Conservation (phyloP, 2,329 filamentous ascomycete species). For the Trichoderma citrinoviride region DNA sequence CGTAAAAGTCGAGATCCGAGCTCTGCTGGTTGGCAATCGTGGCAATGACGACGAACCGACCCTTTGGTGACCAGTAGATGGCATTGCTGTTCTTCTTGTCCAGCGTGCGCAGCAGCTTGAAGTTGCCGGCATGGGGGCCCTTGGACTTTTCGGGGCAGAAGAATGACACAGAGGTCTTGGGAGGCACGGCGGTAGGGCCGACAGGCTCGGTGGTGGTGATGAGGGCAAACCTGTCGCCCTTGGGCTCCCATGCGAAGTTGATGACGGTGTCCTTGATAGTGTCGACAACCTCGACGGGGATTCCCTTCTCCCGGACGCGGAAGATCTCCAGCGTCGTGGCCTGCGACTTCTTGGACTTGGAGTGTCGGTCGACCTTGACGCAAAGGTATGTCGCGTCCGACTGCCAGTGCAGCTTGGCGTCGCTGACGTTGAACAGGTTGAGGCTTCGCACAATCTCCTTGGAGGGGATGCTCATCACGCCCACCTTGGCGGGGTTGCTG, state of each 20-base stretch:
- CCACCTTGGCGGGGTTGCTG: constrained; percentile 96
- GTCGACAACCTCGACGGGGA: constrained; percentile 96
- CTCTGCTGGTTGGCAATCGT: constrained; percentile 90
- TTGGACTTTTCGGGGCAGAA: constrained; percentile 96
- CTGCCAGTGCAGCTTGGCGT: constrained; percentile 99
- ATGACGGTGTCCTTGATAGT: constrained; percentile 98
- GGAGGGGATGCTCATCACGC: constrained; percentile 90
- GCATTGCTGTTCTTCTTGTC: constrained; percentile 99
- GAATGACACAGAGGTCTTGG: constrained; percentile 93
- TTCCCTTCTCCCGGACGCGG: constrained; percentile 94
- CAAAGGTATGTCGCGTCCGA: constrained; percentile 91
- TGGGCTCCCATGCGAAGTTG: constrained; percentile 99
- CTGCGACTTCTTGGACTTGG: constrained; percentile 97
- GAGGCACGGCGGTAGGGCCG: constrained; percentile 74
- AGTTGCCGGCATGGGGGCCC: constrained; percentile 77
- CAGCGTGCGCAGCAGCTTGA: constrained; percentile 90
- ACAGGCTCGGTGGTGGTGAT: constrained; percentile 89
- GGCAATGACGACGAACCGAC: constrained; percentile 90
- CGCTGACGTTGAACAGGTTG: constrained; percentile 96
- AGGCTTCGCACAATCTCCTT: constrained; percentile 92
- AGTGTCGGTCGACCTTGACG: constrained; percentile 98
- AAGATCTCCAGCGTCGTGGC: constrained; percentile 98
- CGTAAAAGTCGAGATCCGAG: constrained; percentile 96
- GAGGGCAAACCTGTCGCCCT: constrained; percentile 94
- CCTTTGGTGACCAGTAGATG: constrained; percentile 98